These are phyloP conservation scores for Tolypocladium amazonense DNA, from an alignment of 2,329 filamentous ascomycete species.

Conservation along the genomic window DNA sequence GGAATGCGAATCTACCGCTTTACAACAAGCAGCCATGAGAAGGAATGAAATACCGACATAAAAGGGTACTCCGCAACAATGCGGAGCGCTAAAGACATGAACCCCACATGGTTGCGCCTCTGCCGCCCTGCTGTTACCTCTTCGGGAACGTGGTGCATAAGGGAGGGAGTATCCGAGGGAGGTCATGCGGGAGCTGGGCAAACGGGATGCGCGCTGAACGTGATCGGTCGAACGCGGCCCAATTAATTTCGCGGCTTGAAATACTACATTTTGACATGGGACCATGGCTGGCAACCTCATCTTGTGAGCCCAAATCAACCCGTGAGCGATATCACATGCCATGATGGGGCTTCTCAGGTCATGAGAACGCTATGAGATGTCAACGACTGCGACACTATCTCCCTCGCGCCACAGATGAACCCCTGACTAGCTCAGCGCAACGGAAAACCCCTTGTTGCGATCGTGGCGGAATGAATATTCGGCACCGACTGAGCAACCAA, in stretches of 20 bases:
- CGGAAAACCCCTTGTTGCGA: background rate
- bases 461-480: background rate
- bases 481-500: background rate
- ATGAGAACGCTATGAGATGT: background rate
- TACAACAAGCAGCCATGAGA: no score
- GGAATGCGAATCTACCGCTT: no score
- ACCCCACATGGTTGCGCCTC: background rate
- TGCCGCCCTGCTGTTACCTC: background rate
- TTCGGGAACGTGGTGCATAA: background rate
- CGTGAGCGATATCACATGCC: background rate
- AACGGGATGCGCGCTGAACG: no score
- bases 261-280: background rate
- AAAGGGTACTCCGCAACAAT: no score
- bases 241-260: no score
- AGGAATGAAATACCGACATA: no score
- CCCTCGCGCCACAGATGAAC: no score
- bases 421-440: background rate
- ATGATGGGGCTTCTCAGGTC: background rate
- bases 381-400: background rate
- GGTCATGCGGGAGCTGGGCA: background rate
- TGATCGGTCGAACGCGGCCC: background rate
- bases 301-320: background rate
- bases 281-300: background rate
- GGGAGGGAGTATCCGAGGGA: background rate
- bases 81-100: no score